Conservation (phyloP, 2,329 filamentous ascomycete species). For the Neopestalotiopsis rosae region DNA sequence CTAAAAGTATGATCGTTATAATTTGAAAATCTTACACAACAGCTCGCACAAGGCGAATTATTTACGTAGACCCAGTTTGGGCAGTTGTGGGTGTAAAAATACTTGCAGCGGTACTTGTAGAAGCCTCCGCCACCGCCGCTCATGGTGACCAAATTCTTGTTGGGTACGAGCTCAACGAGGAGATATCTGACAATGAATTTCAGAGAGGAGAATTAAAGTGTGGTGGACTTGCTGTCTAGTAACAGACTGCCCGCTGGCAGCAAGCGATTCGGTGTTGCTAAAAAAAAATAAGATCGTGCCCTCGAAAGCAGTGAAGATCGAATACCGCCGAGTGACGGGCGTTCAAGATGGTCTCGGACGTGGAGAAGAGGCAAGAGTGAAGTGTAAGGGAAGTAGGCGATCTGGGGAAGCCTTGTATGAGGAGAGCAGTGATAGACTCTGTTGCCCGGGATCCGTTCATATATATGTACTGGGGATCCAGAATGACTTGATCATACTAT, state of each 20-base stretch:
- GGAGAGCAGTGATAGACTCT: background rate
- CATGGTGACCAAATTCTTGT: slow-evolving; percentile 30
- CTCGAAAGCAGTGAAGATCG: background rate
- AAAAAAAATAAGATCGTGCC: background rate
- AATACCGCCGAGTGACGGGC: background rate
- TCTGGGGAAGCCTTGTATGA: background rate
- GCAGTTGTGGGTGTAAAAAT: slow-evolving; percentile 57
- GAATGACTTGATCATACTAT: background rate
- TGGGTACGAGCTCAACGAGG: background rate
- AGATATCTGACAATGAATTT: background rate
- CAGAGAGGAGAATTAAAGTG: background rate
- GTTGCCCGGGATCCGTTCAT: background rate
- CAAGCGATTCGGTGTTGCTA: slow-evolving; percentile 4
- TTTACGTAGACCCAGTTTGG: slow-evolving; percentile 61
- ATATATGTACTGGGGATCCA: background rate
- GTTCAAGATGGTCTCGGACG: background rate
- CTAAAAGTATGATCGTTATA: background rate
- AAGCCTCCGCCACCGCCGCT: slow-evolving; percentile 46
- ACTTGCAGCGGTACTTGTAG: slow-evolving; percentile 62
- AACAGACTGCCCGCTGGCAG: slow-evolving; percentile 15
- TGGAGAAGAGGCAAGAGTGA: background rate
- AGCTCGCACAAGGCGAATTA: slow-evolving; percentile 53
- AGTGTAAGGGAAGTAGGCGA: background rate
- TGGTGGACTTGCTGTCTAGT: background rate
- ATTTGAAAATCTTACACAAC: slow-evolving; percentile 47